Percentiles rank a stretch among this genome's conserved stretches.
Evolutionary conservation across 352 stramenopile species (phyloP).

Genomic region (Aphanomyces astaci): DNA sequence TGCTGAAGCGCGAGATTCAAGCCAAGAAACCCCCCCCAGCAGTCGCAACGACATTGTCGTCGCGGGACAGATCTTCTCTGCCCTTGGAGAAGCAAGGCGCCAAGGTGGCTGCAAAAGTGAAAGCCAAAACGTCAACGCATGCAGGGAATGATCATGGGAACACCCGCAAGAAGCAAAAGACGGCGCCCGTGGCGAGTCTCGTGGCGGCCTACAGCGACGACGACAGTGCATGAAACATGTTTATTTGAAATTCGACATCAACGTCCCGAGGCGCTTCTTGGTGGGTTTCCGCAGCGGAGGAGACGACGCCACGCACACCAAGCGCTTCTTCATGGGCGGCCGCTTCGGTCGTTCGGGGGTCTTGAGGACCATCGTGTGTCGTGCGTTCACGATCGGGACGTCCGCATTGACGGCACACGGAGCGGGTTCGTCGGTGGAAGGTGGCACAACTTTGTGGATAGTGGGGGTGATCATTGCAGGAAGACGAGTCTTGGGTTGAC

Average conservation of each 20-base stretch:
- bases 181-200: neutral
- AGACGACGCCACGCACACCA: slow-evolving; percentile 65
- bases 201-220: slow-evolving; percentile 6
- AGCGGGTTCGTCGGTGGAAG: too few species aligned
- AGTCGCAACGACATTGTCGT: neutral
- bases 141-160: neutral
- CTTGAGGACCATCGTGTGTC: slow-evolving; percentile 50
- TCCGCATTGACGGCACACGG: too few species aligned
- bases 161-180: neutral
- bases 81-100: neutral
- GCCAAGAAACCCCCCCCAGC: neutral
- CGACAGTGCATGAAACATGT: neutral
- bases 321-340: slow-evolving; percentile 29
- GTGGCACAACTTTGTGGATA: slow-evolving; percentile 25
- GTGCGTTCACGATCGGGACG: slow-evolving; percentile 4
- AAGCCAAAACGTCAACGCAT: neutral
- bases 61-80: neutral
- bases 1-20: neutral
- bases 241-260: slow-evolving; percentile 11
- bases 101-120: neutral
- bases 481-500: slow-evolving; percentile 24
- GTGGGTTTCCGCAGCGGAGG: slow-evolving; percentile 38
- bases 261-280: neutral
- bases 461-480: slow-evolving; percentile 33
- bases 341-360: slow-evolving; percentile 70